Evolutionary conservation across 2,329 filamentous ascomycete genomes (phyloP).

Genomic region (Pseudogymnoascus sp.): DNA sequence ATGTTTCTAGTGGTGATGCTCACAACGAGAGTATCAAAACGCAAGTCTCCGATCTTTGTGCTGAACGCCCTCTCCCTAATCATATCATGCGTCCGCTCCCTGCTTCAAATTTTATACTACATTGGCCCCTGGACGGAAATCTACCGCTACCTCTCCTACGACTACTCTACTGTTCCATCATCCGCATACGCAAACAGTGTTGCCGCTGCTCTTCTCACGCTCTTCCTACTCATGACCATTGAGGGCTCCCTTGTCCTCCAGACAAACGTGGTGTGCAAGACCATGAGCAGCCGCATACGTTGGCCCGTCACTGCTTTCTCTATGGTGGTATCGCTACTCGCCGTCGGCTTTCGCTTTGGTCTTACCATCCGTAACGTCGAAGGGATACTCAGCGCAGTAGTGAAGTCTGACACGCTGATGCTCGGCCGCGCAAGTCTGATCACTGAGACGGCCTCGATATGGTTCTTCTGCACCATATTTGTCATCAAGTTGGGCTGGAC

Average conservation of each 20-base stretch:
- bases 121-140: slow-evolving; percentile 42
- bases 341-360: slow-evolving; percentile 46
- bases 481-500: slow-evolving; percentile 51
- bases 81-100: slow-evolving; percentile 43
- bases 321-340: slow-evolving; percentile 39
- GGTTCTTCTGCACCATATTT: slow-evolving; percentile 55
- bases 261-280: slow-evolving; percentile 49
- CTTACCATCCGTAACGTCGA: slow-evolving; percentile 41
- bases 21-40: slow-evolving; percentile 51
- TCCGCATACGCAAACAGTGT: slow-evolving; percentile 40
- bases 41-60: slow-evolving; percentile 48
- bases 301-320: slow-evolving; percentile 40
- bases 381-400: slow-evolving; percentile 28
- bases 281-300: slow-evolving; percentile 38
- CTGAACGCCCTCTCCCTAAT: slow-evolving; percentile 50
- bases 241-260: slow-evolving; percentile 55
- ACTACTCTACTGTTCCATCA: slow-evolving; percentile 36
- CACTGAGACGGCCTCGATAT: slow-evolving; percentile 47
- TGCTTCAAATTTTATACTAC: slow-evolving; percentile 42
- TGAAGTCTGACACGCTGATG: slow-evolving; percentile 16
- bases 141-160: slow-evolving; percentile 41
- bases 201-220: slow-evolving; percentile 38
- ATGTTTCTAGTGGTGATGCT: slow-evolving; percentile 50
- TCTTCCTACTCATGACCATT: slow-evolving; percentile 46
- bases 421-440: slow-evolving; percentile 41